Conservation (phyloP, 495 filamentous ascomycete genomes). For the Chlorociboria aeruginascens region DNA sequence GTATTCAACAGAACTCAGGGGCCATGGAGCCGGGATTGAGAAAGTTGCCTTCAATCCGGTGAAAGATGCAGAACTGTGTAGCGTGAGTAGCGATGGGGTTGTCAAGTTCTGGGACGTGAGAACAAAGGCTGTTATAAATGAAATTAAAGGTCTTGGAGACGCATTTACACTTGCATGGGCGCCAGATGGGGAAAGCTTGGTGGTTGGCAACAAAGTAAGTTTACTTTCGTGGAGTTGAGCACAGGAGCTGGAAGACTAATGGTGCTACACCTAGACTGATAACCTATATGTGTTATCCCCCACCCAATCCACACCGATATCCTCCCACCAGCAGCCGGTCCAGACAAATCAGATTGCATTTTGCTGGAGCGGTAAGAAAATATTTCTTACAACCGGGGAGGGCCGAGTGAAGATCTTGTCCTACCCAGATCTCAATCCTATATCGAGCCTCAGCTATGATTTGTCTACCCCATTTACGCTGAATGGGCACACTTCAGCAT, state of each 20-base stretch:
- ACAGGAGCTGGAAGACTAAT: slow-evolving; percentile 4
- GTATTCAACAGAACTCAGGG: slow-evolving; percentile 77
- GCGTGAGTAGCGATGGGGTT: slow-evolving; percentile 71
- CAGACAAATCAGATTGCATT: slow-evolving; percentile 80
- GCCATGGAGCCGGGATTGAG: slow-evolving; percentile 66
- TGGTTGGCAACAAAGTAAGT: slow-evolving; percentile 75
- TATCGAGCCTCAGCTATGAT: slow-evolving; percentile 26
- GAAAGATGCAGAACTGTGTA: slow-evolving; percentile 80
- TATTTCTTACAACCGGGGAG: slow-evolving; percentile 75
- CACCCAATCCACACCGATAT: slow-evolving; percentile 36
- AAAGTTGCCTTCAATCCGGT: slow-evolving; percentile 83
- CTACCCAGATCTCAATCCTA: slow-evolving; percentile 49
- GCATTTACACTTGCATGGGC: slow-evolving; percentile 79
- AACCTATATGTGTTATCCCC: slow-evolving; percentile 54
- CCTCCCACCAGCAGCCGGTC: slow-evolving; percentile 54
- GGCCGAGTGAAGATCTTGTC: slow-evolving; percentile 71
- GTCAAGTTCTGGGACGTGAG: slow-evolving; percentile 91
- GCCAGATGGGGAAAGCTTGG: slow-evolving; percentile 69
- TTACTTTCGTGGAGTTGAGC: neutral
- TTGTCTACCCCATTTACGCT: slow-evolving; percentile 43
- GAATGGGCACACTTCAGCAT: slow-evolving; percentile 75
- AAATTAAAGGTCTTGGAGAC: slow-evolving; percentile 68
- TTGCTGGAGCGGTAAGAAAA: slow-evolving; percentile 55
- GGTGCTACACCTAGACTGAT: slow-evolving; percentile 43
- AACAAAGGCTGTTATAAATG: slow-evolving; percentile 64